Evolutionary conservation across 2,329 filamentous ascomycete species (phyloP), one percentile per base, ranked within the genome.

Genomic region (Ambrosiella xylebori): DNA sequence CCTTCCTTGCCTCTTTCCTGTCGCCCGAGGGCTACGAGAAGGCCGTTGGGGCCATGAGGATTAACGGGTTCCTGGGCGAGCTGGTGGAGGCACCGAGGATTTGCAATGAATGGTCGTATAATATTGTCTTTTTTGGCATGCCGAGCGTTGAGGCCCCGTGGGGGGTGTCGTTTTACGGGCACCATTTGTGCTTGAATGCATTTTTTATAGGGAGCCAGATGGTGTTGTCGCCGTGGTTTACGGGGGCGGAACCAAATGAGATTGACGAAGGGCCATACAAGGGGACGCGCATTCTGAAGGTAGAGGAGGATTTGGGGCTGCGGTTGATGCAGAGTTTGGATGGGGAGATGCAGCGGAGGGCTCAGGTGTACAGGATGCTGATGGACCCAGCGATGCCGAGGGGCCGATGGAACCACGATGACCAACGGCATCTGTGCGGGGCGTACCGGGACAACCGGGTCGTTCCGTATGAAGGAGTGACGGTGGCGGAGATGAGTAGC

Each of bases 381-480:
- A 73, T 76, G 27, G 85, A 88, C 59, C 77, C 79, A 0, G 74
- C 70, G 0, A 88, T 88, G 84, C 79, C 77, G 2, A 69, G 71
- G 11, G 82, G 81, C 8, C 76, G 85, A 7, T 90, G 85, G 85
- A 90, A 90, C 66, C 82, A 82, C 63, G 85, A 88, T 64, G 86
- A 91, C 66, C 85, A 90, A 70, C 76, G 86, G 5, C 86, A 90
- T 64, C 67, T 88, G 3, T 87, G 85, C 66, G 86, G 87, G 40
- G 86, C 86, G 0, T 88, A 85, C 66, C 78, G 85, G 11, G 86
- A 91, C 64, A 93, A 91, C 67, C 77, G 86, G 9, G 69, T 86
- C 9, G 82, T 91, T 0, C 86, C 86, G 0, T 86, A 82, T 65
- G 82, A 90, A 68, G 86, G 86, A 0, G 68, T 86, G 5, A 65